phyloP scores from a whole-genome alignment of 202 grass and related monocot species.

The Schoenoplectus tabernaemontani region DNA sequence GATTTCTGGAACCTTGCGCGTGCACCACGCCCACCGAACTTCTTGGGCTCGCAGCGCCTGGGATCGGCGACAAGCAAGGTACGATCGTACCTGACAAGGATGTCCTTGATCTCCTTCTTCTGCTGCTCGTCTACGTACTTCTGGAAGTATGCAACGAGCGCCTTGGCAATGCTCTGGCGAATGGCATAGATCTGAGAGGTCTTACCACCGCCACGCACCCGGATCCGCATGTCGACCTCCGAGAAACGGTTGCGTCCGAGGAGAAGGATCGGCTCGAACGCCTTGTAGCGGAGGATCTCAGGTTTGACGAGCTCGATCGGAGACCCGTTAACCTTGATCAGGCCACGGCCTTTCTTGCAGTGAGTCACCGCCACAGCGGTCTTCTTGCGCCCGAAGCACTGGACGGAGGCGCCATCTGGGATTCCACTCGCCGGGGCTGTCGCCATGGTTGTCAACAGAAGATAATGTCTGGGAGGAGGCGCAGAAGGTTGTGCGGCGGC shows the following conservation, averaged over 20 bases:
- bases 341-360: conserved; percentile 59
- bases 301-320: conserved; percentile 63
- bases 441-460: not conserved
- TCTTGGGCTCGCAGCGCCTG: conserved; percentile 69
- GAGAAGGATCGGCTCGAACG: conserved; percentile 58
- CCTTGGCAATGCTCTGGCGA: conserved; percentile 63
- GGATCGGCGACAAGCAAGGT: conserved; percentile 72
- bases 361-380: conserved; percentile 61
- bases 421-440: not conserved
- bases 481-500: not conserved
- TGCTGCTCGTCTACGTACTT: conserved; percentile 71
- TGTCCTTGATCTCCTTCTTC: conserved; percentile 76
- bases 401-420: conserved; percentile 27
- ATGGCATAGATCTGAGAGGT: conserved; percentile 74
- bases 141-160: conserved; percentile 55
- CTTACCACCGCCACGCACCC: conserved; percentile 59
- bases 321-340: conserved; percentile 61
- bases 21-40: conserved; percentile 65
- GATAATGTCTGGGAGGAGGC: not conserved
- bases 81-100: conserved; percentile 62
- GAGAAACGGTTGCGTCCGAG: conserved; percentile 46
- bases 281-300: conserved; percentile 56
- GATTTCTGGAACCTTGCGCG: conserved; percentile 74
- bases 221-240: conserved; percentile 64
- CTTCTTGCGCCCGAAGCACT: conserved; percentile 75